Conservation (phyloP, 2,329 filamentous ascomycete species). For the Atkinsonella hypoxylon region DNA sequence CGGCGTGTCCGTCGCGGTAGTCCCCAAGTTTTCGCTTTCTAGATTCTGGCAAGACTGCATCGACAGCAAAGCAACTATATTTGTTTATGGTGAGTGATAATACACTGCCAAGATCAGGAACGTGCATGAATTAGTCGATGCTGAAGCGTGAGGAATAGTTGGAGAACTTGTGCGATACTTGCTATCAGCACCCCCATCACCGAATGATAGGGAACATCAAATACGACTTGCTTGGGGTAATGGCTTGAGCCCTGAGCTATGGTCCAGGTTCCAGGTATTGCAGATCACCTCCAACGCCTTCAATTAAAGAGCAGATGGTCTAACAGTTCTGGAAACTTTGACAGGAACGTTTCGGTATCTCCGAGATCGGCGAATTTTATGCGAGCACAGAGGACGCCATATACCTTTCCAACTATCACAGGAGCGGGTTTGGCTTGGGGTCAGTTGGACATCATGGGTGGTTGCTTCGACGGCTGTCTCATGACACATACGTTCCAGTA, state of each 20-base stretch:
- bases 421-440: slow-evolving; percentile 1
- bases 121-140: not conserved
- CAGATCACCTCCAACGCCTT: not conserved
- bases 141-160: not conserved
- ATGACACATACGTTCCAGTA: slow-evolving; percentile 2
- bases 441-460: slow-evolving; percentile 7
- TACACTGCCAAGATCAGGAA: not conserved
- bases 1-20: slow-evolving; percentile 4
- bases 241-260: slow-evolving; percentile 7
- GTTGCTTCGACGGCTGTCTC: slow-evolving; percentile 1
- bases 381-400: slow-evolving; percentile 4
- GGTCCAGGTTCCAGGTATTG: slow-evolving; percentile 4
- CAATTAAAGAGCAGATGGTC: not conserved
- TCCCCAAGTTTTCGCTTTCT: slow-evolving; percentile 6
- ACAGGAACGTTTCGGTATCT: slow-evolving; percentile 6
- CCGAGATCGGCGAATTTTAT: slow-evolving; percentile 8
- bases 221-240: slow-evolving; percentile 6
- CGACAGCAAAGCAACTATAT: slow-evolving; percentile 6
- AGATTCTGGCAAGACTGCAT: slow-evolving; percentile 7
- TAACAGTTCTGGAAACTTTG: not conserved
- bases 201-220: slow-evolving; percentile 2
- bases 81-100: slow-evolving; percentile 5
- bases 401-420: not conserved
- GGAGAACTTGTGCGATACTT: slow-evolving; percentile 6
- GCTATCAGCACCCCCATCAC: slow-evolving; percentile 4